phyloP scores from a whole-genome alignment of 805 yeast species.

The Candida arabinofermentans region DNA sequence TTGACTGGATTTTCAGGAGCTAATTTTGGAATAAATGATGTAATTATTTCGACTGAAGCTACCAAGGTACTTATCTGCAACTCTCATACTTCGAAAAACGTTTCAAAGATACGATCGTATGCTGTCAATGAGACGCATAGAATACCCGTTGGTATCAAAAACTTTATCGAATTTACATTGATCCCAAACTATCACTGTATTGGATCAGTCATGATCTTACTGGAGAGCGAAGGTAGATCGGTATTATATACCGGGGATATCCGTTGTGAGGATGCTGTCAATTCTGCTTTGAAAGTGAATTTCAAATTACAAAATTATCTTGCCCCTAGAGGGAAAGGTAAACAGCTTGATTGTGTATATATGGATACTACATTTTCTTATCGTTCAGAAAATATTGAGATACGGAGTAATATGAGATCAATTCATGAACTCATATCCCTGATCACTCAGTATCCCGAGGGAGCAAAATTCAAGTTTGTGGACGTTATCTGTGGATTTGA shows the following conservation, averaged over 20 bases:
- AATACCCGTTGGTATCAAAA: not conserved
- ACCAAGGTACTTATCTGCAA: slow-evolving; percentile 2
- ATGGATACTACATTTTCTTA: slow-evolving; percentile 20
- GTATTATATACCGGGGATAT: slow-evolving; percentile 19
- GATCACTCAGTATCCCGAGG: slow-evolving; percentile 12
- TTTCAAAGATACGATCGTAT: not conserved
- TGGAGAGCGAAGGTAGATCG: not conserved
- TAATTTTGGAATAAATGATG: not conserved
- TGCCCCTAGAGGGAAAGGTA: not conserved
- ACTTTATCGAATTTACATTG: slow-evolving; percentile 5
- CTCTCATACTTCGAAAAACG: not conserved
- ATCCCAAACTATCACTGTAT: slow-evolving; percentile 20
- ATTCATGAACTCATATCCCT: slow-evolving; percentile 6
- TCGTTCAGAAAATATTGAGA: slow-evolving; percentile 9
- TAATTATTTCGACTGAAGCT: slow-evolving; percentile 3
- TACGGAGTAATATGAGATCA: slow-evolving; percentile 10
- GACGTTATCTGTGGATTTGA: slow-evolving; percentile 17
- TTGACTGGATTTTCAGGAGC: slow-evolving; percentile 3
- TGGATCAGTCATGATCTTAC: slow-evolving; percentile 18
- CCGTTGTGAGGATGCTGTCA: slow-evolving; percentile 9
- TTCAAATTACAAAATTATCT: not conserved
- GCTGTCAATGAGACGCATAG: not conserved
- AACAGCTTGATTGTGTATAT: slow-evolving; percentile 10
- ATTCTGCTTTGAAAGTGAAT: slow-evolving; percentile 4
- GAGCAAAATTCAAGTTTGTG: slow-evolving; percentile 11